Base-by-base conservation (phyloP, 2,329 filamentous ascomycete genomes). In the Biscogniauxia marginata region DNA sequence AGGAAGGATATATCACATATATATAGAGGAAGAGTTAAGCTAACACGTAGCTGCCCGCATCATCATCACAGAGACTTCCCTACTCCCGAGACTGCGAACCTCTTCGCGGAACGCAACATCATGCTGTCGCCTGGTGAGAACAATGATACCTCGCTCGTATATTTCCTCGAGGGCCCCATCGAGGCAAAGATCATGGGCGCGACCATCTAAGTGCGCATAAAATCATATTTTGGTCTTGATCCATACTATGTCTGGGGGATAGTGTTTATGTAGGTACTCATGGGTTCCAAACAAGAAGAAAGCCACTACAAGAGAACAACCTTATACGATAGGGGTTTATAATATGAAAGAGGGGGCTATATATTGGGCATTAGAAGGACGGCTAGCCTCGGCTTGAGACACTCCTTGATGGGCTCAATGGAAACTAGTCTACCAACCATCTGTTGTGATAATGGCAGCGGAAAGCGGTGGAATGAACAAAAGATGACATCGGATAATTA, bases 181-280 rank as follows among this genome's bases (percentile, higher is more conserved):
- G 22, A 58, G 18, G 59, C 55, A 16, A 59, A 55, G 23, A 60
- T 63, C 39, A 58, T 57, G n/a, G 61, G 61, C 18, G 55, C 57
- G 30, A 58, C 56, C 4, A 61, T 61, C 9, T 63, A 44, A 55
- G 21, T 23, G 43, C 50, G 44, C 7, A 22, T 46, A n/a, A n/a
- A n/a, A n/a, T n/a, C n/a, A n/a, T n/a, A n/a, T 51, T 46, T 46
- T 46, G 47, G 46, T n/a, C n/a, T n/a, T n/a, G n/a, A n/a, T n/a
- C n/a, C n/a, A n/a, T n/a, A n/a, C n/a, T n/a, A n/a, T n/a, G n/a
- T n/a, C n/a, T 30, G 25, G 25, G 13, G 25, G 7, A 30, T 7
- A 30, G 7, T 9, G 7, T 30, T 30, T 30, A 30, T 7, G 13
- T 30, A 30, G 25, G 25, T 30, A 30, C 25, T 30, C 25, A 11